Percentiles rank a stretch among this genome's conserved stretches.
These are phyloP conservation scores for Aspergillus fumigatus DNA, from an alignment of 2,329 filamentous ascomycete species.

Conservation along the genomic window DNA sequence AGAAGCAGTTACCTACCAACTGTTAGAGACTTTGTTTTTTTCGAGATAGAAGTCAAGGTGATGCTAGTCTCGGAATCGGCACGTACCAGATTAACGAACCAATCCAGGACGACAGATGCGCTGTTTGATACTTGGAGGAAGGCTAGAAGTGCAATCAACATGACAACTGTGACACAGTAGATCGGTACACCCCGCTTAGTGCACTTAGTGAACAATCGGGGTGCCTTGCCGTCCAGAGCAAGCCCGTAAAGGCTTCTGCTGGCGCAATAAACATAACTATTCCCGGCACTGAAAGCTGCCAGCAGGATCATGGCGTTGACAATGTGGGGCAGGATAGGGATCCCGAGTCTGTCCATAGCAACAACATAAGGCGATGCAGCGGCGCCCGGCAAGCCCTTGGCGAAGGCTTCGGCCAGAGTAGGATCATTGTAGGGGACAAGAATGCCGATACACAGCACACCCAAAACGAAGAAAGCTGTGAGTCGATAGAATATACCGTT, in stretches of 20 bases:
- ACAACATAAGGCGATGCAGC: constrained; percentile 66
- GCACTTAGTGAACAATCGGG: constrained; percentile 61
- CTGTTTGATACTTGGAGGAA: constrained; percentile 68
- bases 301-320: constrained; percentile 70
- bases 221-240: constrained; percentile 65
- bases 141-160: constrained; percentile 64
- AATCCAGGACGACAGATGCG: constrained; percentile 63
- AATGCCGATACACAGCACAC: constrained; percentile 67
- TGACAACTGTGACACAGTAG: constrained; percentile 64
- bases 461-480: constrained; percentile 70
- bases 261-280: constrained; percentile 64
- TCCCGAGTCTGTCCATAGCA: constrained; percentile 63
- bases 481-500: constrained; percentile 77
- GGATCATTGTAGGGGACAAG: constrained; percentile 65
- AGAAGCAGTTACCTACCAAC: constrained; percentile 58
- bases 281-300: constrained; percentile 64
- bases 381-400: constrained; percentile 57
- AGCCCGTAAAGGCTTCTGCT: constrained; percentile 65
- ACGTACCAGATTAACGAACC: constrained; percentile 62
- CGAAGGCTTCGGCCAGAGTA: constrained; percentile 58
- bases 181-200: constrained; percentile 65
- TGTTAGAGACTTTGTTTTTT: background rate
- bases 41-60: background rate
- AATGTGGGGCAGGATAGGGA: constrained; percentile 62
- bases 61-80: background rate